Percentiles rank a stretch among this genome's conserved stretches.
These are phyloP conservation scores for Akanthomyces uredinophilus DNA, from an alignment of 2,329 filamentous ascomycete genomes.

Conservation along the genomic window DNA sequence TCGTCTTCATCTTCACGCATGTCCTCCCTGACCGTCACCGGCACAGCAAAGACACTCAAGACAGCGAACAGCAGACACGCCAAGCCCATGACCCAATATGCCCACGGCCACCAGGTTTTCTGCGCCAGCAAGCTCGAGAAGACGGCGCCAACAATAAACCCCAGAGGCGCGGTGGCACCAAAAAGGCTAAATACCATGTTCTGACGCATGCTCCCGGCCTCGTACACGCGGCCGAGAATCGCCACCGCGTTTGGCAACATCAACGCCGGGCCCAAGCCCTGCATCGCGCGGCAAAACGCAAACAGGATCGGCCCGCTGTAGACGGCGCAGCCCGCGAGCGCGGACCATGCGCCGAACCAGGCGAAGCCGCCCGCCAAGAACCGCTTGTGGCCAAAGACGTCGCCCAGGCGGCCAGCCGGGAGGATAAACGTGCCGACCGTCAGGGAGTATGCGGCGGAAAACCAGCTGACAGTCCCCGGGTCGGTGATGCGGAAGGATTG, in stretches of 20 bases:
- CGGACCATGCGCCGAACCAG: slow-evolving; percentile 46
- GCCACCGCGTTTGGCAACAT: slow-evolving; percentile 52
- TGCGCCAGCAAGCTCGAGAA: slow-evolving; percentile 25
- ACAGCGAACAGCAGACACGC: slow-evolving; percentile 25
- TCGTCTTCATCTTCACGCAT: slow-evolving; percentile 17
- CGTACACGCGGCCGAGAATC: slow-evolving; percentile 48
- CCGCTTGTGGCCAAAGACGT: slow-evolving; percentile 47
- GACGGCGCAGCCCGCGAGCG: slow-evolving; percentile 34
- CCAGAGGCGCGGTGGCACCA: slow-evolving; percentile 29
- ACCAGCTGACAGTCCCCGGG: slow-evolving; percentile 43
- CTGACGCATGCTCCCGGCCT: slow-evolving; percentile 28
- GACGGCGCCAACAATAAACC: slow-evolving; percentile 26
- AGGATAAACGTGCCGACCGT: slow-evolving; percentile 50
- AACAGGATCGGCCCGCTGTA: slow-evolving; percentile 38
- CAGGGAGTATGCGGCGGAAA: slow-evolving; percentile 48
- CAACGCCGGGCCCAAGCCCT: slow-evolving; percentile 51
- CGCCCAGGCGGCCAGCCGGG: slow-evolving; percentile 46
- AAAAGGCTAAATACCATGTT: slow-evolving; percentile 32
- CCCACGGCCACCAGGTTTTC: slow-evolving; percentile 38
- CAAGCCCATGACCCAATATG: slow-evolving; percentile 34
- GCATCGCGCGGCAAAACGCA: slow-evolving; percentile 42
- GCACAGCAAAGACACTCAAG: slow-evolving; percentile 19
- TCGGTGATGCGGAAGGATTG: slow-evolving; percentile 35
- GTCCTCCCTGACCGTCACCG: slow-evolving; percentile 17
- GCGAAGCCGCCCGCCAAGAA: slow-evolving; percentile 44